A percentile compares a stretch with the other conserved stretches of the same genome.
phyloP scores from a whole-genome alignment of 2,329 filamentous ascomycete species.

The Achaetomium macrosporum region DNA sequence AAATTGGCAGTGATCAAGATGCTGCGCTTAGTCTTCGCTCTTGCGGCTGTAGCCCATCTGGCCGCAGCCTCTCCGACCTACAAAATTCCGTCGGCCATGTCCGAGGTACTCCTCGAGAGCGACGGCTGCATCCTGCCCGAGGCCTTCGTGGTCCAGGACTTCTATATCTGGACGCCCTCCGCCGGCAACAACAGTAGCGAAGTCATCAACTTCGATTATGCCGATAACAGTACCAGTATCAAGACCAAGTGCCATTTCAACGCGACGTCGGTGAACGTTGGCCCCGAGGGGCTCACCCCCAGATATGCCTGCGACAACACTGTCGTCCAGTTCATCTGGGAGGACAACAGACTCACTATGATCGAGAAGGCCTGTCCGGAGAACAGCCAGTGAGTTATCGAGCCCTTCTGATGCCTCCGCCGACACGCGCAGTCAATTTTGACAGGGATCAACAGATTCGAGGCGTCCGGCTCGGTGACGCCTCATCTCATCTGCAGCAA shows the following conservation, averaged over 20 bases:
- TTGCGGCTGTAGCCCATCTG: conserved; percentile 14
- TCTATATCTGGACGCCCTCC: conserved; percentile 28
- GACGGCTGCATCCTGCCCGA: conserved; percentile 34
- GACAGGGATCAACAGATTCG: conserved; percentile 11
- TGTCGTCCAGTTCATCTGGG: conserved; percentile 40
- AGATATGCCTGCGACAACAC: conserved; percentile 40
- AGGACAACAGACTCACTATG: conserved; percentile 34
- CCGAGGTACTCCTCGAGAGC: conserved; percentile 15
- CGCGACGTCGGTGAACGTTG: conserved; percentile 35
- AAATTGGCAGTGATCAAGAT: conserved; percentile 5
- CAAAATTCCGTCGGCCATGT: conserved; percentile 15
- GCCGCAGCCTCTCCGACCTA: conserved; percentile 18
- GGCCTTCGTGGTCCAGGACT: conserved; percentile 35
- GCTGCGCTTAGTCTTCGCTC: conserved; percentile 9
- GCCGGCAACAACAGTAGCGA: conserved; percentile 29
- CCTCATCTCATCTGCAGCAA: conserved; percentile 15
- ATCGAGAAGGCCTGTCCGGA: conserved; percentile 41
- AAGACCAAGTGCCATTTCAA: conserved; percentile 41
- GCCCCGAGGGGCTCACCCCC: conserved; percentile 27
- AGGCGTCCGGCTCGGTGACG: conserved; percentile 19
- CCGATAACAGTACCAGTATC: conserved; percentile 35
- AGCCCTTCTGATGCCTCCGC: not conserved
- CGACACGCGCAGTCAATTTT: not conserved
- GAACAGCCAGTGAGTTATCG: conserved; percentile 13
- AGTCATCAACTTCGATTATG: conserved; percentile 36